Evolutionary conservation across 805 yeast species (phyloP).

Genomic region (Candida qinlingensis): DNA sequence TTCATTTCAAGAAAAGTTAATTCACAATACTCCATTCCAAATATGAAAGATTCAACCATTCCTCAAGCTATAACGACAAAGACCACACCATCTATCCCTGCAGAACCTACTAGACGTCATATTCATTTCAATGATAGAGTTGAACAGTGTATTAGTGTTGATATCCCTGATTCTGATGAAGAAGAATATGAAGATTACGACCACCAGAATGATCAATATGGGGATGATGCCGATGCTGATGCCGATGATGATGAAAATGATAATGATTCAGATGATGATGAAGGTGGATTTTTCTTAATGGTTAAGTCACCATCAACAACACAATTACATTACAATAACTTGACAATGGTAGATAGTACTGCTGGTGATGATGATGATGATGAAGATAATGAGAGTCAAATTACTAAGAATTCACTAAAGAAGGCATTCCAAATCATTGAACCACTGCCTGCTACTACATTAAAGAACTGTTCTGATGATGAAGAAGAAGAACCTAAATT

Average conservation of each 20-base stretch:
- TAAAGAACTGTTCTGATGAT: constrained; percentile 71
- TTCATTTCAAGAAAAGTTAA: constrained; percentile 22
- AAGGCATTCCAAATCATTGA: constrained; percentile 53
- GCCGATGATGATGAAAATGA: constrained; percentile 25
- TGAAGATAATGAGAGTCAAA: background rate
- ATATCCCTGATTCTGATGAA: constrained; percentile 19
- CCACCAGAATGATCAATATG: constrained; percentile 21
- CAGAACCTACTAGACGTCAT: constrained; percentile 5
- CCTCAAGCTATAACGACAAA: background rate
- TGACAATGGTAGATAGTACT: constrained; percentile 12
- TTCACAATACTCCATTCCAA: constrained; percentile 17
- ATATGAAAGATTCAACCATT: background rate
- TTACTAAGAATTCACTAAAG: background rate
- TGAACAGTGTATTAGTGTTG: constrained; percentile 83
- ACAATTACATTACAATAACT: constrained; percentile 17
- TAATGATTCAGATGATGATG: constrained; percentile 41
- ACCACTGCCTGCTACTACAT: constrained; percentile 77
- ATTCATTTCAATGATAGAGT: constrained; percentile 94
- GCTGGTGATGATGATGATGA: constrained; percentile 1
- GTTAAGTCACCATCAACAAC: constrained; percentile 41
- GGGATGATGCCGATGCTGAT: constrained; percentile 1
- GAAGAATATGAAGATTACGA: constrained; percentile 23
- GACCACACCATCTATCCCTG: constrained; percentile 1
- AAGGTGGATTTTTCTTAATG: constrained; percentile 64
- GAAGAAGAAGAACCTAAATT: constrained; percentile 39